Base-by-base conservation (phyloP, 192 early-diverging fungal species). In the Pecoramyces ruminantium region DNA sequence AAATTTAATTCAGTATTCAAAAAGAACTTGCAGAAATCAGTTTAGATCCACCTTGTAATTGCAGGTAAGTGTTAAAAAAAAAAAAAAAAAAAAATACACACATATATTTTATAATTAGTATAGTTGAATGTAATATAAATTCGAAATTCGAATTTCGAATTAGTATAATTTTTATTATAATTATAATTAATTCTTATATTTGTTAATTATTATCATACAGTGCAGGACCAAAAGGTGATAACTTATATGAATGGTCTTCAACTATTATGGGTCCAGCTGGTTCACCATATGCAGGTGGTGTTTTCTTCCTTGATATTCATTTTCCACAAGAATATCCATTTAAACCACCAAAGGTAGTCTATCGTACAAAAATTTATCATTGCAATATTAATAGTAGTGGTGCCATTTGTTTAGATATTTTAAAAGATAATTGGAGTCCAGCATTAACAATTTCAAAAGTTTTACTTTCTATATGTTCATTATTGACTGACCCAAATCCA, bases 341-440 rank as follows among this genome's bases (percentile, higher is more conserved):
- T 88, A 95, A 95, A 84, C 94, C 97, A 51, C 96, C 97, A 86
- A 95, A 96, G 86, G 92, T 95, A 30, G 88, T 89, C 9, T 98
- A 94, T 88, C 90, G 93, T 38, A 98, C 97, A 27, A 92, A 93
- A 78, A 97, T 98, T 78, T 98, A 97, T 83, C 96, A 98, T 86
- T 97, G 96, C 89, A 98, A 98, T 84, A 94, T 98, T 86, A 96
- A 95, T 85, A 92, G 89, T 80, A 90, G 91, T 82, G 97, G 97
- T 17, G 89, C 89, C 78, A 97, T 98, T 80, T 98, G 97, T 86
- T 86, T 98, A 81, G 95, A 97, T 79, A 95, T 97, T 40, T 87
- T 98, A 39, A 98, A 98, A 86, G 96, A 98, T 83, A 96, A 98
- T 84, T 98, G 96, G 97, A 95, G 93, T 77, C 97, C 96, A 29